phyloP scores from a whole-genome alignment of 106 monocot genomes.

The Xerophyta viscosa region DNA sequence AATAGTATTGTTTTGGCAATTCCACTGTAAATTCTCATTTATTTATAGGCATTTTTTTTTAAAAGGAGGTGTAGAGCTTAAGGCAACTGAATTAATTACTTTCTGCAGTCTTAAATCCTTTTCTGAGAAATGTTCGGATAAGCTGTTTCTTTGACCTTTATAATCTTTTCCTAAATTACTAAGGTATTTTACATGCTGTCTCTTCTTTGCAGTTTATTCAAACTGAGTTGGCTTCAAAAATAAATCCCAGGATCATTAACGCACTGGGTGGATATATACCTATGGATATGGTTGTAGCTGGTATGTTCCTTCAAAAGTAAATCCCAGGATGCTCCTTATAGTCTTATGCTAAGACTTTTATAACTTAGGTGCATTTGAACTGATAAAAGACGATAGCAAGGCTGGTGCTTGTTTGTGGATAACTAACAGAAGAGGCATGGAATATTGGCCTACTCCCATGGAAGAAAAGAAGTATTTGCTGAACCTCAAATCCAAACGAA shows the following conservation, averaged over 20 bases:
- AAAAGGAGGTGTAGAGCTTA: too few relatives aligned
- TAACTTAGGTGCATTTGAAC: slow-evolving; percentile 60
- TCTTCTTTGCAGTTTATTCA: slow-evolving; percentile 68
- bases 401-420: slow-evolving; percentile 95
- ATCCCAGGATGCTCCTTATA: too few relatives aligned
- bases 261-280: slow-evolving; percentile 56
- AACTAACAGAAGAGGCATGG: slow-evolving; percentile 74
- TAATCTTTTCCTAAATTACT: too few relatives aligned
- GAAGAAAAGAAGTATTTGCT: slow-evolving; percentile 66
- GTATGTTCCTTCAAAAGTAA: slow-evolving; percentile 20
- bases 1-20: too few relatives aligned
- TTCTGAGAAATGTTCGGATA: too few relatives aligned
- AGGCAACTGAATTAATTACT: too few relatives aligned
- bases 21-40: too few relatives aligned
- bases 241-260: slow-evolving; percentile 30
- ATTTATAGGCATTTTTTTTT: too few relatives aligned
- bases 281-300: slow-evolving; percentile 79
- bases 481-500: slow-evolving; percentile 34
- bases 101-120: too few relatives aligned
- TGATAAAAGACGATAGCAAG: slow-evolving; percentile 80
- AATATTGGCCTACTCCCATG: slow-evolving; percentile 73
- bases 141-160: too few relatives aligned
- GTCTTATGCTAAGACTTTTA: too few relatives aligned
- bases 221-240: slow-evolving; percentile 42
- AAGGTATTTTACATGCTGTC: too few relatives aligned